These are phyloP conservation scores for Gaillardinia entomophila DNA, from an alignment of 805 yeast genomes.

Conservation along the genomic window DNA sequence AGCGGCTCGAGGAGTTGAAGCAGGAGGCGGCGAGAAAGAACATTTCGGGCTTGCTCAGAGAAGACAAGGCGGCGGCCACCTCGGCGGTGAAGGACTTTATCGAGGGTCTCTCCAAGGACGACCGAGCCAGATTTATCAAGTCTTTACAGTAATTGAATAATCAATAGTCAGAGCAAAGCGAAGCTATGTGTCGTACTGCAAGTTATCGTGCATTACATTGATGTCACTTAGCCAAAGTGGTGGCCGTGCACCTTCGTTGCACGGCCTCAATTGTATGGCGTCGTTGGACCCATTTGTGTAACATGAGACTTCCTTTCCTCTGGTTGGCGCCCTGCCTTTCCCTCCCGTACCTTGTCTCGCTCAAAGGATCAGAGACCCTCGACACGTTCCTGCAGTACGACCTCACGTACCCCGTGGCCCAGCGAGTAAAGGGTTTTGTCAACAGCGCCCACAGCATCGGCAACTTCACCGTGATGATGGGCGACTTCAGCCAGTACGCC, in stretches of 20 bases:
- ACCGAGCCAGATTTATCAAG: slow-evolving; percentile 21
- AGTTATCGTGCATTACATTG: too few species aligned
- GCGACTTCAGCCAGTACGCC: slow-evolving; percentile 47
- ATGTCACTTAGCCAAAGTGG: too few species aligned
- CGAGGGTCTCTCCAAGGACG: slow-evolving; percentile 27
- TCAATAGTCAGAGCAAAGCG: too few species aligned
- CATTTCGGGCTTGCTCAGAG: slow-evolving; percentile 46
- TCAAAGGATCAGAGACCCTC: slow-evolving; percentile 44
- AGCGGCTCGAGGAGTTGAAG: slow-evolving; percentile 57
- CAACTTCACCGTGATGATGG: slow-evolving; percentile 63
- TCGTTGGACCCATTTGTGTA: too few species aligned
- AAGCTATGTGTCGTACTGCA: too few species aligned
- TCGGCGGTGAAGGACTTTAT: slow-evolving; percentile 32
- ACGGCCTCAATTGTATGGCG: too few species aligned
- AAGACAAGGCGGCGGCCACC: slow-evolving; percentile 24
- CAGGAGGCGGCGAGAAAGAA: slow-evolving; percentile 61
- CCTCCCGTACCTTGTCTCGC: slow-evolving; percentile 40
- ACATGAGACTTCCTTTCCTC: too few species aligned
- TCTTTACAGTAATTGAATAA: slow-evolving; percentile 18
- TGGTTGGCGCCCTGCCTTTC: too few species aligned
- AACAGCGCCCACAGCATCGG: slow-evolving; percentile 60
- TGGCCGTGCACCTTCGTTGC: too few species aligned
- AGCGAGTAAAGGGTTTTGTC: slow-evolving; percentile 44
- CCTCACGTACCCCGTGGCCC: slow-evolving; percentile 22
- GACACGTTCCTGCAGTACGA: slow-evolving; percentile 45